Evolutionary conservation across 2,329 filamentous ascomycete genomes (phyloP).

Genomic region (Colletotrichum sojae): DNA sequence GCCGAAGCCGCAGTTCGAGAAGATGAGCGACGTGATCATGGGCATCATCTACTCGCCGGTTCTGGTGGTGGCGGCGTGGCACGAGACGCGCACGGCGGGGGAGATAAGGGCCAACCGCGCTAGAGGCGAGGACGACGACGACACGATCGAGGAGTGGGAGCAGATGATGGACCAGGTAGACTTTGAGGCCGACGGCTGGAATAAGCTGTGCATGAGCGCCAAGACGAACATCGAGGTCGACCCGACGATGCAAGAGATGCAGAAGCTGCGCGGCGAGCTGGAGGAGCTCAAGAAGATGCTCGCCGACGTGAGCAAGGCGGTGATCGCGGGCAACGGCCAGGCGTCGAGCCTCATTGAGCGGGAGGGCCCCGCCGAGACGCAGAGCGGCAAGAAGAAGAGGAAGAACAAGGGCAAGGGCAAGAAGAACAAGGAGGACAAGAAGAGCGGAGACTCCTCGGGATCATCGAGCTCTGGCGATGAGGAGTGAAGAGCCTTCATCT

Average conservation of each 20-base stretch:
- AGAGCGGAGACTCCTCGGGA: not conserved
- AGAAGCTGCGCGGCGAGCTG: conserved; percentile 70
- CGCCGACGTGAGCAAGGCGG: conserved; percentile 45
- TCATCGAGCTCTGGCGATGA: conserved; percentile 33
- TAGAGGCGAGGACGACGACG: conserved; percentile 90
- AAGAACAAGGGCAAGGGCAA: conserved; percentile 30
- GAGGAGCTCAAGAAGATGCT: conserved; percentile 69
- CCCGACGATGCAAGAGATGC: conserved; percentile 78
- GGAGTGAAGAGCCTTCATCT: conserved; percentile 23
- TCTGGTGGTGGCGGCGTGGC: conserved; percentile 81
- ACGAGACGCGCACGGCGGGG: conserved; percentile 77
- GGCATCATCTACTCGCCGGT: conserved; percentile 86
- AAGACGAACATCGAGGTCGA: conserved; percentile 89
- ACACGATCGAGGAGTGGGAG: conserved; percentile 93
- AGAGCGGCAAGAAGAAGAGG: conserved; percentile 12
- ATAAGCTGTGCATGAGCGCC: conserved; percentile 80
- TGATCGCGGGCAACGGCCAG: conserved; percentile 32
- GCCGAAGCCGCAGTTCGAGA: conserved; percentile 78
- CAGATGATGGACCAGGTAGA: conserved; percentile 80
- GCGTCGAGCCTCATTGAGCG: conserved; percentile 29
- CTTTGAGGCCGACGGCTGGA: conserved; percentile 88
- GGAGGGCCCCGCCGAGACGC: conserved; percentile 7
- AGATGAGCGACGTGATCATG: conserved; percentile 92
- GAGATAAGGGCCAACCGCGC: conserved; percentile 81
- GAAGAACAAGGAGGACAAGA: conserved; percentile 32